These are phyloP conservation scores for Myriosclerotinia curreyana DNA, from an alignment of 2,329 filamentous ascomycete species.

Conservation along the genomic window DNA sequence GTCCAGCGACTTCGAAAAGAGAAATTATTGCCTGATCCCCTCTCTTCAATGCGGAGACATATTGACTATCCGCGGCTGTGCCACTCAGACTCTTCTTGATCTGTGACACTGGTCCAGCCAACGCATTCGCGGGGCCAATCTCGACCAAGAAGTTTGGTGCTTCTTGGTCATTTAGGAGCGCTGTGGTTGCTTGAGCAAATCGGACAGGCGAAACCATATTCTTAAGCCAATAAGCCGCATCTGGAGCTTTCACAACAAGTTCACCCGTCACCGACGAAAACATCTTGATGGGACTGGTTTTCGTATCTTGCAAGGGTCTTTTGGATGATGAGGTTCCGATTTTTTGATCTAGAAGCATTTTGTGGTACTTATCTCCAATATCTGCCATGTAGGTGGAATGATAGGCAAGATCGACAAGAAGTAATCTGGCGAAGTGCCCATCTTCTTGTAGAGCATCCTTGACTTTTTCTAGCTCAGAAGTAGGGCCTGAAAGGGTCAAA, in stretches of 20 bases:
- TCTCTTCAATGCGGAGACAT: conserved; percentile 20
- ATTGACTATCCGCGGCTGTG: conserved; percentile 40
- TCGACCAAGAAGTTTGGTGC: conserved; percentile 21
- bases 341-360: conserved; percentile 5
- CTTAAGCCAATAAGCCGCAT: conserved; percentile 25
- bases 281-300: conserved; percentile 12
- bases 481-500: conserved; percentile 32
- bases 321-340: too few species aligned
- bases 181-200: conserved; percentile 23
- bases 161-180: neutral
- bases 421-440: conserved; percentile 28
- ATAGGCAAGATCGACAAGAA: conserved; percentile 34
- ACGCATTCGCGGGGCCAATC: conserved; percentile 23
- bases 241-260: neutral
- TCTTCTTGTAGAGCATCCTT: conserved; percentile 24
- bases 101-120: conserved; percentile 24
- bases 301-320: too few species aligned
- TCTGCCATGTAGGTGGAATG: conserved; percentile 33
- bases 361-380: conserved; percentile 19
- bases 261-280: conserved; percentile 11
- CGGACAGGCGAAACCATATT: conserved; percentile 29
- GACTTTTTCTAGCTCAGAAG: conserved; percentile 17
- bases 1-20: conserved; percentile 22
- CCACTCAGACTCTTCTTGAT: conserved; percentile 34
- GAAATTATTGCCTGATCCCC: conserved; percentile 4